phyloP scores from a whole-genome alignment of 306 rosid genomes.

The Erythrophleum fordii region DNA sequence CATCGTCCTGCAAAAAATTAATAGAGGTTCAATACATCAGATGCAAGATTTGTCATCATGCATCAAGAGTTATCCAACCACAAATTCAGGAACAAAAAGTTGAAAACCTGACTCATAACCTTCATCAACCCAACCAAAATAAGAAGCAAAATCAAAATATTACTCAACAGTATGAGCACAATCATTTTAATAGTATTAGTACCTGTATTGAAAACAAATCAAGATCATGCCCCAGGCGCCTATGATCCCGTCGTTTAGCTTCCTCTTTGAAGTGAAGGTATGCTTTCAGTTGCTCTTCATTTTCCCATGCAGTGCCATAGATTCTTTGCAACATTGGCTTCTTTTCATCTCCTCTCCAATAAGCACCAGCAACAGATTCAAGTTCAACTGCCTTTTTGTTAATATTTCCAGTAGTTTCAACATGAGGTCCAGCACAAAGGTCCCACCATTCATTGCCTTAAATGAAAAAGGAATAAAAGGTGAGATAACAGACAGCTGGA shows the following conservation, averaged over 20 bases:
- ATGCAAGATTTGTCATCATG: conserved; percentile 30
- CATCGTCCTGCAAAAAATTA: conserved; percentile 72
- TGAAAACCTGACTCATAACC: neutral
- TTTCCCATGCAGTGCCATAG: conserved; percentile 99
- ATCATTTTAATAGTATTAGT: conserved; percentile 38
- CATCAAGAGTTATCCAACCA: conserved; percentile 26
- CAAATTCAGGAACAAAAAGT: conserved; percentile 29
- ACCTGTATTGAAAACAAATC: conserved; percentile 98
- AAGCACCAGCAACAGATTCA: conserved; percentile 98
- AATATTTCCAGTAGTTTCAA: conserved; percentile 87
- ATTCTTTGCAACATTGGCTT: conserved; percentile 95
- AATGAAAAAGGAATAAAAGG: conserved; percentile 31
- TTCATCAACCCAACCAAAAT: conserved; percentile 26
- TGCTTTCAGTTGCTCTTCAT: conserved; percentile 85
- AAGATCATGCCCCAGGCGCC: conserved; percentile 95
- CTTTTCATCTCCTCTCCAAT: conserved; percentile 98
- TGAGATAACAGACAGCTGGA: conserved; percentile 30
- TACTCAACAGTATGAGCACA: neutral
- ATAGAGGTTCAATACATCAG: conserved; percentile 39
- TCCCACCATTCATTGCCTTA: conserved; percentile 98
- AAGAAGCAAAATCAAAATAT: conserved; percentile 23
- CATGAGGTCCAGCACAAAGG: conserved; percentile 99
- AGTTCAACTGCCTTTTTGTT: conserved; percentile 92
- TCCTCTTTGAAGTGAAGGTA: conserved; percentile 93
- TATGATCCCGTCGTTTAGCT: conserved; percentile 95